Percentiles rank a stretch among this genome's conserved stretches.
phyloP scores from a whole-genome alignment of 257 asterid genomes.

The Euphrasia confusa region DNA sequence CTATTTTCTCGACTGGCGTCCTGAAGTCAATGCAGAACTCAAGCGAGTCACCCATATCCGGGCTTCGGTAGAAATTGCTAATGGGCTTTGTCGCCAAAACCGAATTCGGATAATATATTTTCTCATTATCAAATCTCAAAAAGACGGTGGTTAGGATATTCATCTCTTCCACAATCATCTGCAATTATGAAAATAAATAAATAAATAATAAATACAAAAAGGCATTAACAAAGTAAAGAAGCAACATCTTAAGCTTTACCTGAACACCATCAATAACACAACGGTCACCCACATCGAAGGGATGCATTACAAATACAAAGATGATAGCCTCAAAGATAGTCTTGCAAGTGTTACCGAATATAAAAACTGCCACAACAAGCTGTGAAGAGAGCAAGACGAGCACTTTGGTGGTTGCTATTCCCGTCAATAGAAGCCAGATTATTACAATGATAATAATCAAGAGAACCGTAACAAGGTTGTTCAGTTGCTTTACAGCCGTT shows the following conservation, averaged over 20 bases:
- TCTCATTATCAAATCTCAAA: slow-evolving; percentile 39
- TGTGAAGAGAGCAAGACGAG: slow-evolving; percentile 51
- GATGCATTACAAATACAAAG: slow-evolving; percentile 63
- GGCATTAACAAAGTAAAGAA: slow-evolving; percentile 3
- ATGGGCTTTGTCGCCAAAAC: slow-evolving; percentile 45
- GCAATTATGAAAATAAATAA: not conserved
- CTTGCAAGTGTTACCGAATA: slow-evolving; percentile 71
- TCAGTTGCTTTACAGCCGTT: slow-evolving; percentile 58
- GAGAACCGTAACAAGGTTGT: slow-evolving; percentile 40
- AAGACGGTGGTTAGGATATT: slow-evolving; percentile 44
- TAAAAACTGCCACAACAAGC: slow-evolving; percentile 48
- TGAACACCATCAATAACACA: slow-evolving; percentile 53
- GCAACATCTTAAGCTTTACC: slow-evolving; percentile 27
- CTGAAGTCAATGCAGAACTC: slow-evolving; percentile 44
- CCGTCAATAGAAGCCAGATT: slow-evolving; percentile 52
- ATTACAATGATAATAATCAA: slow-evolving; percentile 31
- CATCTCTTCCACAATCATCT: slow-evolving; percentile 58
- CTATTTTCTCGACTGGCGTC: slow-evolving; percentile 43
- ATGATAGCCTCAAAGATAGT: slow-evolving; percentile 55
- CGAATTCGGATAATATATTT: slow-evolving; percentile 40
- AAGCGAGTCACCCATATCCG: slow-evolving; percentile 45
- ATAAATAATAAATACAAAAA: not conserved
- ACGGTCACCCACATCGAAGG: slow-evolving; percentile 62
- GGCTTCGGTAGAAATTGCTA: slow-evolving; percentile 47
- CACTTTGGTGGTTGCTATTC: slow-evolving; percentile 53